phyloP scores from a whole-genome alignment of 495 filamentous ascomycete genomes.

The Amniculicola lignicola region DNA sequence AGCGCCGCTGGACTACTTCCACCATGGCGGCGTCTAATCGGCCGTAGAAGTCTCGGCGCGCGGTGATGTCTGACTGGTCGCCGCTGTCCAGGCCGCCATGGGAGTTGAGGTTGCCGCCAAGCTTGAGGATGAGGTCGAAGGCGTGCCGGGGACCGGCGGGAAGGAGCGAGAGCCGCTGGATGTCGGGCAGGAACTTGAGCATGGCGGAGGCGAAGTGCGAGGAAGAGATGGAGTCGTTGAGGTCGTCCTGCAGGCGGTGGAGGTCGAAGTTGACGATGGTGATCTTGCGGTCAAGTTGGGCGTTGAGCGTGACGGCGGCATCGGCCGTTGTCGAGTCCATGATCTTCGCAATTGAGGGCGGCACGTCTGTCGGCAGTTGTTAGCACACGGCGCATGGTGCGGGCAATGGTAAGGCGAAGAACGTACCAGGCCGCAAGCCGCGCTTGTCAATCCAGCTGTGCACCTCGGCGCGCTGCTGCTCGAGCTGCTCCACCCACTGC shows the following conservation, averaged over 20 bases:
- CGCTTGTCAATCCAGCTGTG: constrained; percentile 54
- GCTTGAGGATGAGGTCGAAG: constrained; percentile 52
- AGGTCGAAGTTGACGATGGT: constrained; percentile 55
- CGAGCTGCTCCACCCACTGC: constrained; percentile 45
- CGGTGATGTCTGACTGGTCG: constrained; percentile 43
- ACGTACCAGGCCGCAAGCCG: constrained; percentile 49
- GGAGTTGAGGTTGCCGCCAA: constrained; percentile 52
- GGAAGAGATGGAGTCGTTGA: constrained; percentile 46
- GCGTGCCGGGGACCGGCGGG: constrained; percentile 45
- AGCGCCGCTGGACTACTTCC: constrained; percentile 45
- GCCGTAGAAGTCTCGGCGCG: constrained; percentile 46
- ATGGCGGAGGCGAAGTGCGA: constrained; percentile 48
- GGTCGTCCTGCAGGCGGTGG: constrained; percentile 52
- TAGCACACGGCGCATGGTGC: constrained; percentile 4
- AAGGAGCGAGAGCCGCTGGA: constrained; percentile 45
- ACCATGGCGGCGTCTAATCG: constrained; percentile 47
- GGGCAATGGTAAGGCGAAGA: neutral
- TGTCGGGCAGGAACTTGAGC: constrained; percentile 50
- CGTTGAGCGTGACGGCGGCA: constrained; percentile 48
- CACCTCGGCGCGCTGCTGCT: constrained; percentile 48
- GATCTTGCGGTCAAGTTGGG: constrained; percentile 55
- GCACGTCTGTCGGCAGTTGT: constrained; percentile 44
- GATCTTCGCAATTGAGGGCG: constrained; percentile 47
- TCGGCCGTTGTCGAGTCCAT: constrained; percentile 47
- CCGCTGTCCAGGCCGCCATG: constrained; percentile 49